phyloP scores from a whole-genome alignment of 768 basidiomycete species.

The Candolleomyces eurysporus region DNA sequence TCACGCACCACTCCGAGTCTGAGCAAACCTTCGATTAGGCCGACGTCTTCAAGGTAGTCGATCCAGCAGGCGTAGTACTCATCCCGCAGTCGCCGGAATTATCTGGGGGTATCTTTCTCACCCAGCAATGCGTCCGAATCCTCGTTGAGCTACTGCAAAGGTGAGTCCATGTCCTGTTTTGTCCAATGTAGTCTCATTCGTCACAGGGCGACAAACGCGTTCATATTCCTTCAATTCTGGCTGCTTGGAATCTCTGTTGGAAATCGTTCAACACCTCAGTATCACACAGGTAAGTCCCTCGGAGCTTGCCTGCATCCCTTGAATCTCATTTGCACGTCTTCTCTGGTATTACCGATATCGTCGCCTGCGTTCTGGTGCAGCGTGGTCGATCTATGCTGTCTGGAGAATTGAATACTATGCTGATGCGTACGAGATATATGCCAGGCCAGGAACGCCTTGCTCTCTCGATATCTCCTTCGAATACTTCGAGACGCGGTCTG shows the following conservation, averaged over 20 bases:
- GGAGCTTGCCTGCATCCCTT: neutral
- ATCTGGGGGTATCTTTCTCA: slow-evolving; percentile 23
- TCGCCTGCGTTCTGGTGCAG: slow-evolving; percentile 43
- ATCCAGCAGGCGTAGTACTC: slow-evolving; percentile 20
- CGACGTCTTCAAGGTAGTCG: neutral
- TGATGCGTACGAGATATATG: slow-evolving; percentile 35
- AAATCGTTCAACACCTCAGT: slow-evolving; percentile 48
- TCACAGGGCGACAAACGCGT: slow-evolving; percentile 40
- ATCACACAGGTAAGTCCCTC: slow-evolving; percentile 46
- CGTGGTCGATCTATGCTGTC: slow-evolving; percentile 50
- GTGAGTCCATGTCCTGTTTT: slow-evolving; percentile 24
- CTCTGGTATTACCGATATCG: slow-evolving; percentile 44
- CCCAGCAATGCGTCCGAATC: slow-evolving; percentile 40
- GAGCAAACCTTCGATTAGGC: neutral
- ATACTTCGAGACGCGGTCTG: slow-evolving; percentile 40
- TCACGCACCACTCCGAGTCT: too few species aligned
- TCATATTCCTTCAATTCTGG: slow-evolving; percentile 55
- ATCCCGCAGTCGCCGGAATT: slow-evolving; percentile 16
- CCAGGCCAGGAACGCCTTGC: slow-evolving; percentile 42
- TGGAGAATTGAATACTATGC: slow-evolving; percentile 42
- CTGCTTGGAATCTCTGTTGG: slow-evolving; percentile 48
- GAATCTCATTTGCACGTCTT: neutral
- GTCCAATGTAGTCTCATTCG: neutral
- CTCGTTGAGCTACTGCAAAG: slow-evolving; percentile 44
- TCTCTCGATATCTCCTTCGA: slow-evolving; percentile 44